phyloP scores from a whole-genome alignment of 1,284 basidiomycete species.

The Moniliella sp. region DNA sequence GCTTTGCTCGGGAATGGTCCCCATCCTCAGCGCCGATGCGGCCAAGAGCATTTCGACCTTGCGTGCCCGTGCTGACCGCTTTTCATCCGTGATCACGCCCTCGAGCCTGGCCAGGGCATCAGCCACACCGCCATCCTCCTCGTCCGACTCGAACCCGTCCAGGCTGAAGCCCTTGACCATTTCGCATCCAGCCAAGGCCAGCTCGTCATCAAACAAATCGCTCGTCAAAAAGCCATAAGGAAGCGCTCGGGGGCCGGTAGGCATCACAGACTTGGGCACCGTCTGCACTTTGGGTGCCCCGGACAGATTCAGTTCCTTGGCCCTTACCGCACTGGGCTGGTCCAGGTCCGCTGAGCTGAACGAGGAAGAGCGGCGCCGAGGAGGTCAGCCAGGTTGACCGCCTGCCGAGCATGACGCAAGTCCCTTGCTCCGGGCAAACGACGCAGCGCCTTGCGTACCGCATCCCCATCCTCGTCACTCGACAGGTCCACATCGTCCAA shows the following conservation, averaged over 20 bases:
- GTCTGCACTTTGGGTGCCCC: no score
- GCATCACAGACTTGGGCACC: no score
- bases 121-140: slow-evolving; percentile 17
- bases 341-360: no score
- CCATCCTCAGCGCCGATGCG: no score
- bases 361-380: no score
- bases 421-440: slow-evolving; percentile 22
- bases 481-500: slow-evolving; percentile 27
- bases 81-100: slow-evolving; percentile 24
- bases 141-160: slow-evolving; percentile 13
- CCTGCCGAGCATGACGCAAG: slow-evolving; percentile 10
- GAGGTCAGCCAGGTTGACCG: no score
- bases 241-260: no score
- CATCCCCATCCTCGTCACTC: slow-evolving; percentile 27
- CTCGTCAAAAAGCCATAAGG: slow-evolving; percentile 7
- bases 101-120: slow-evolving; percentile 21
- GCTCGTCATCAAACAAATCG: slow-evolving; percentile 23
- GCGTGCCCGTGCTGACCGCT: slow-evolving; percentile 9
- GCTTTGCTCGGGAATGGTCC: no score
- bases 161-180: slow-evolving; percentile 23
- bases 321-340: no score
- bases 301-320: no score
- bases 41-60: slow-evolving; percentile 17
- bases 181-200: slow-evolving; percentile 21
- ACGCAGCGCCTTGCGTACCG: slow-evolving; percentile 17